Evolutionary conservation across 768 basidiomycete genomes (phyloP).

Genomic region (Amanita molliuscula): DNA sequence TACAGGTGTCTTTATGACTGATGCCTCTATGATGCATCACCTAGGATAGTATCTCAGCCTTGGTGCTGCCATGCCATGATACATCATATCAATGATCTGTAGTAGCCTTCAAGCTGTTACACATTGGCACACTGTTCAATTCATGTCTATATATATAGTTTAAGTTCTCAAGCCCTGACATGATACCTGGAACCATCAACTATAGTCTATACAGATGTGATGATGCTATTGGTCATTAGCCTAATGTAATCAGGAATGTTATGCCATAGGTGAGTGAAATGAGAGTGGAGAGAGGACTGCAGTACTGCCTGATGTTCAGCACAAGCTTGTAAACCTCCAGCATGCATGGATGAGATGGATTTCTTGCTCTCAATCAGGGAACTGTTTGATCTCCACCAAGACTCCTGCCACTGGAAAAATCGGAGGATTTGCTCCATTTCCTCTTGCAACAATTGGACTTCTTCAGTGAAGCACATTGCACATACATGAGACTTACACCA

Average conservation of each 20-base stretch:
- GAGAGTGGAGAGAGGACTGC: background rate
- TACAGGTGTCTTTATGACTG: no score
- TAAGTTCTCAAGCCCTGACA: no score
- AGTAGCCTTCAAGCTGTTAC: no score
- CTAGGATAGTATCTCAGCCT: no score
- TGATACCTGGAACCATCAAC: no score
- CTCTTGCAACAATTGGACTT: slow-evolving; percentile 14
- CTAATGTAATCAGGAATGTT: background rate
- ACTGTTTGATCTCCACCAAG: slow-evolving; percentile 9
- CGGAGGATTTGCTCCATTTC: slow-evolving; percentile 13
- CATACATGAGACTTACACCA: slow-evolving; percentile 11
- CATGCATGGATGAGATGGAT: background rate
- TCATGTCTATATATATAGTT: no score
- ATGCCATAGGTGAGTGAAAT: slow-evolving; percentile 1
- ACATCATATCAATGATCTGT: no score
- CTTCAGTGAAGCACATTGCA: slow-evolving; percentile 13
- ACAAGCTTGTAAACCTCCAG: slow-evolving; percentile 7
- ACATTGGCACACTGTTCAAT: no score
- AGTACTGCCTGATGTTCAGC: slow-evolving; percentile 6
- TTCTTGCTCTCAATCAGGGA: background rate
- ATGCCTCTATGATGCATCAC: no score
- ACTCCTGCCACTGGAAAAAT: slow-evolving; percentile 11
- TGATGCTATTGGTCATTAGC: background rate
- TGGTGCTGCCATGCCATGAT: no score
- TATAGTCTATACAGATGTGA: no score